Base-by-base conservation (phyloP, 768 basidiomycete species). In the Leucocoprinus leucothites region DNA sequence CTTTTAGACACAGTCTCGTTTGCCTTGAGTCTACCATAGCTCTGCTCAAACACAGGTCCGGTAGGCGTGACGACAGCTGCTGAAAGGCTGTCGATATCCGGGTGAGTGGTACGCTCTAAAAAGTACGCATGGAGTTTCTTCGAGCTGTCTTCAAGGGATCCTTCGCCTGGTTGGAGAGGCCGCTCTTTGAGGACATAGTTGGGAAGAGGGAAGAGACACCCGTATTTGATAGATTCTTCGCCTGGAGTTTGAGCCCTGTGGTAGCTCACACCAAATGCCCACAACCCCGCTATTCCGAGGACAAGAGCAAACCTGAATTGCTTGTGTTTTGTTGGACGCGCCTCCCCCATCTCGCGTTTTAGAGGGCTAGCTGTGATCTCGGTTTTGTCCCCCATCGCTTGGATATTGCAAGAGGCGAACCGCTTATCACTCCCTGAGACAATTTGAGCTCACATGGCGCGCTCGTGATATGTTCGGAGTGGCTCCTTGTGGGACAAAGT, bases 1-100 rank as follows among this genome's bases (percentile, higher is more conserved):
- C 43, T 50, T 41, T 57, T 56, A 1, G 48, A 38, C n/a, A 58
- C 60, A 2, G 71, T 67, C 59, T 78, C 79, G 54, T 82, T 81
- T 28, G 76, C 79, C 47, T 70, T 65, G 34, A 69, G 65, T 5
- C 60, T 60, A 14, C 82, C 81, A 60, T 73, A 78, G 34, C 75
- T 74, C 9, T 64, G 62, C 56, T 80, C 74, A 55, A 74, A 82
- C 13, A 83, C 49, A 0, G 74, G 58, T 3, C 80, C 81, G 7
- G 66, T 62, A 14, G 78, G 68, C 68, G 74, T 77, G 22, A 84
- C 76, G 2, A 84, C 65, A 3, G 78, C 79, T 22, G 82, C 62
- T 1, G 77, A 72, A 21, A 84, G 67, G 53, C 77, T 77, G 61
- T 84, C 80, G 4, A 83, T 75, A 44, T 74, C 72, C 3, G 63